Conservation (phyloP, 805 yeast genomes). For the Starmerella asiatica region DNA sequence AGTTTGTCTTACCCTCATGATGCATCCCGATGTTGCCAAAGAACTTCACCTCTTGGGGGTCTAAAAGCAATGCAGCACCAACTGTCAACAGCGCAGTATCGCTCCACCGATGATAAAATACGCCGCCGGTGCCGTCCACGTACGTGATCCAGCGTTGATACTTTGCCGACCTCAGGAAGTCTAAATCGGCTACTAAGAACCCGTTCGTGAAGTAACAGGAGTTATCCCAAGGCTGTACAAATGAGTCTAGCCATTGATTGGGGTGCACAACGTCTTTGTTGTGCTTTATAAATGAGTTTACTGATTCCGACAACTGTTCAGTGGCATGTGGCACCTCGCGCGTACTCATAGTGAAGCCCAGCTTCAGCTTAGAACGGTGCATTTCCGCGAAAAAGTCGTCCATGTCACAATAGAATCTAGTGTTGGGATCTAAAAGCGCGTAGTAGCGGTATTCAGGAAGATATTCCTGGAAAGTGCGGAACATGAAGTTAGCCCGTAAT, state of each 20-base stretch:
- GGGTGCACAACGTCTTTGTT: constrained; percentile 41
- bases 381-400: constrained; percentile 82
- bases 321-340: constrained; percentile 70
- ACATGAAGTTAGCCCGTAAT: constrained; percentile 87
- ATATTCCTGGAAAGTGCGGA: constrained; percentile 73
- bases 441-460: constrained; percentile 71
- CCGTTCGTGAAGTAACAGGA: constrained; percentile 91
- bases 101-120: constrained; percentile 90
- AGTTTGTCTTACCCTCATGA: constrained; percentile 50
- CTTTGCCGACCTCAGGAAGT: constrained; percentile 49
- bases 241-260: constrained; percentile 45
- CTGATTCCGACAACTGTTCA: constrained; percentile 56
- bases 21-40: constrained; percentile 86
- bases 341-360: constrained; percentile 74
- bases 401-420: constrained; percentile 77
- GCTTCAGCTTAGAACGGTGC: constrained; percentile 53
- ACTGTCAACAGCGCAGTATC: constrained; percentile 91
- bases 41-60: constrained; percentile 64
- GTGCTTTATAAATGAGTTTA: constrained; percentile 33
- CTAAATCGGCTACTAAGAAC: constrained; percentile 79
- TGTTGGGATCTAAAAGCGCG: constrained; percentile 94
- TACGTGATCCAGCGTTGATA: constrained; percentile 57
- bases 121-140: constrained; percentile 66
- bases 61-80: constrained; percentile 64
- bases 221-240: constrained; percentile 51